phyloP scores from a whole-genome alignment of 345 rosid genomes.

The Euphorbia pulcherrima region DNA sequence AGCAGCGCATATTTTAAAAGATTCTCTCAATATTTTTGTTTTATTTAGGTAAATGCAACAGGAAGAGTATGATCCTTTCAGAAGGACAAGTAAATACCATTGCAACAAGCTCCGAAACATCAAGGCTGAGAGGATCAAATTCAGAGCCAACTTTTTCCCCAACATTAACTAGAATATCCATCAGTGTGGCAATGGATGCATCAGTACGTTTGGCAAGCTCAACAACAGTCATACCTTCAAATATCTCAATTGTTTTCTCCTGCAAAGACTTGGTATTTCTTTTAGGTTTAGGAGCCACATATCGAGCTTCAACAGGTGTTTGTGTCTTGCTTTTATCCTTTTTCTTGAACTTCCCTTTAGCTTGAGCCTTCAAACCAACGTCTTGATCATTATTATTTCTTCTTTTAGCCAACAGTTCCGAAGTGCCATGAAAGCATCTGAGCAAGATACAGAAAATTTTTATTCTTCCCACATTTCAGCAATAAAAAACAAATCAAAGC shows the following conservation, averaged over 20 bases:
- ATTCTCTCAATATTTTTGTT: neutral
- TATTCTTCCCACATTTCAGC: too few relatives aligned
- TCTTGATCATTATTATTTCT: constrained; percentile 43
- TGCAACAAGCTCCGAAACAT: constrained; percentile 74
- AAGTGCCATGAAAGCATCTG: constrained; percentile 64
- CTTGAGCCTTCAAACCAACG: constrained; percentile 45
- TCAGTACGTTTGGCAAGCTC: constrained; percentile 79
- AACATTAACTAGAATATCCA: constrained; percentile 65
- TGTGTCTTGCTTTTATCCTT: constrained; percentile 33
- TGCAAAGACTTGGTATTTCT: constrained; percentile 39
- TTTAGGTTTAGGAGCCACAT: constrained; percentile 61
- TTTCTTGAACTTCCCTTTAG: constrained; percentile 64
- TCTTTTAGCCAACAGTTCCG: constrained; percentile 42
- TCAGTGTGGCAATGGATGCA: constrained; percentile 45
- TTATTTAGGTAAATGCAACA: neutral
- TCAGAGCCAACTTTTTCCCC: constrained; percentile 77
- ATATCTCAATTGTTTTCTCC: constrained; percentile 67
- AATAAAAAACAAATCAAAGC: neutral
- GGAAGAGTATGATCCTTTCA: neutral
- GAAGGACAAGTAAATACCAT: constrained; percentile 49
- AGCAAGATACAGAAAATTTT: constrained; percentile 14
- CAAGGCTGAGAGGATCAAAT: constrained; percentile 70
- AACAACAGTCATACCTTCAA: constrained; percentile 74
- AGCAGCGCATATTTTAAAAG: neutral
- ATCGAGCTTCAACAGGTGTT: constrained; percentile 79